Base-by-base conservation (phyloP, 345 rosid genomes). In the Pistacia integerrima region DNA sequence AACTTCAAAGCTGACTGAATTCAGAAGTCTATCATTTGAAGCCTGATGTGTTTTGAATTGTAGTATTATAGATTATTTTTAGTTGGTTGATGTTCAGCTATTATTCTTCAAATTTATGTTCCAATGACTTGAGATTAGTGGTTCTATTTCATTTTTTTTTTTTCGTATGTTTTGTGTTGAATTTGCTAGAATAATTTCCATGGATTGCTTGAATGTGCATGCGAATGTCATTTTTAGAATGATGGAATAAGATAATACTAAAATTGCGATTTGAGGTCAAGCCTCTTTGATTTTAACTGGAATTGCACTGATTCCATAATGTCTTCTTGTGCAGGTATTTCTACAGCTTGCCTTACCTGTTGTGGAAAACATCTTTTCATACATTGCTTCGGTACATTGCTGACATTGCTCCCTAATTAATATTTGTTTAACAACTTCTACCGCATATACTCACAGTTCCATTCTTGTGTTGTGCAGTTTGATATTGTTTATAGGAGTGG, bases 311-410 rank as follows among this genome's bases (percentile, higher is more conserved):
- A 69, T 48, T 35, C 49, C 64, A 12, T 6, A 36, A 62, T 16
- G 61, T 76, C 69, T 76, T 69, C 28, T 25, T 57, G 41, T 77
- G 70, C 85, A 92, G 99, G 97, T 96, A 96, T 86, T 92, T 96
- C 85, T 90, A 88, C 74, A 86, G 94, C 70, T 81, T 96, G 80
- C 98, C 99, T 48, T 91, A 84, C 79, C 83, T 96, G 18, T 77
- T 96, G 46, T 96, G 99, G 99, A 89, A 78, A 83, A 88, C 97
- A 0, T 74, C 83, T 58, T 92, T 89, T 82, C 94, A 94, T 33
- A 83, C 92, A 54, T 59, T 86, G 70, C 74, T 90, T 46, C 96
- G 98, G 99, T 93, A 88, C 36, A 46, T 70, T 64, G 14, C 54
- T 33, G 17, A 36, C 55, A n/a, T 46, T 36, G 14, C 7, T 60